phyloP scores from a whole-genome alignment of 768 basidiomycete species.

The Lactarius indigo region DNA sequence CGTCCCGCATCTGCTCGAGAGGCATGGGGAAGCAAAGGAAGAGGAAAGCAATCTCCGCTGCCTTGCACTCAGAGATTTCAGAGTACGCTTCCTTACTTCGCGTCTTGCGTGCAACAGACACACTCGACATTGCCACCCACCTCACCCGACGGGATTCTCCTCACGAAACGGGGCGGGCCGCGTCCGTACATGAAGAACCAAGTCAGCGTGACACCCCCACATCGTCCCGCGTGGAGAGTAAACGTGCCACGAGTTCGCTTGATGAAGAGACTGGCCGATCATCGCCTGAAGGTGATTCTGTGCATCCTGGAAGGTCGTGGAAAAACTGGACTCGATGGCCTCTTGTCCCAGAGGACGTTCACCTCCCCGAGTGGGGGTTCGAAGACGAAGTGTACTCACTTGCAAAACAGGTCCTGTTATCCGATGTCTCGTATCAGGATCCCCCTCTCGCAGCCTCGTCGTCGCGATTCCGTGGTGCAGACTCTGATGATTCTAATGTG shows the following conservation, averaged over 20 bases:
- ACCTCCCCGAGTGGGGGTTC: slow-evolving; percentile 65
- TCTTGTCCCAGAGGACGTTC: slow-evolving; percentile 55
- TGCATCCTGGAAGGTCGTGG: slow-evolving; percentile 25
- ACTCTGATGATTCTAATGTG: not conserved
- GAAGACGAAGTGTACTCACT: slow-evolving; percentile 63
- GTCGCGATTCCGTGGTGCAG: not conserved
- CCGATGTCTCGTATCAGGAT: slow-evolving; percentile 26
- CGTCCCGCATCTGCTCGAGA: not conserved
- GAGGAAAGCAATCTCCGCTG: slow-evolving; percentile 45
- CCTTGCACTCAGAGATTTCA: slow-evolving; percentile 59
- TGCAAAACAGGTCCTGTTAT: slow-evolving; percentile 34
- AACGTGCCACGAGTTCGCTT: slow-evolving; percentile 4
- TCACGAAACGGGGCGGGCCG: not conserved
- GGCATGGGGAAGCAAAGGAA: slow-evolving; percentile 41
- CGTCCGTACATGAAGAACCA: slow-evolving; percentile 9
- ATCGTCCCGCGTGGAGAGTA: slow-evolving; percentile 6
- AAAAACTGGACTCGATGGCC: slow-evolving; percentile 80
- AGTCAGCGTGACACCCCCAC: slow-evolving; percentile 3
- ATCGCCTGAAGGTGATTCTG: not conserved
- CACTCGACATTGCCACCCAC: slow-evolving; percentile 56
- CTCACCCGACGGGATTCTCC: slow-evolving; percentile 31
- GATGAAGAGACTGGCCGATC: not conserved
- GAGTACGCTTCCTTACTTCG: slow-evolving; percentile 68
- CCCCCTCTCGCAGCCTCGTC: slow-evolving; percentile 11
- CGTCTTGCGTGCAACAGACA: slow-evolving; percentile 52